Evolutionary conservation across 331 rosid genomes (phyloP), one percentile per base, ranked within the genome.

Genomic region (Dryas integrifolia): DNA sequence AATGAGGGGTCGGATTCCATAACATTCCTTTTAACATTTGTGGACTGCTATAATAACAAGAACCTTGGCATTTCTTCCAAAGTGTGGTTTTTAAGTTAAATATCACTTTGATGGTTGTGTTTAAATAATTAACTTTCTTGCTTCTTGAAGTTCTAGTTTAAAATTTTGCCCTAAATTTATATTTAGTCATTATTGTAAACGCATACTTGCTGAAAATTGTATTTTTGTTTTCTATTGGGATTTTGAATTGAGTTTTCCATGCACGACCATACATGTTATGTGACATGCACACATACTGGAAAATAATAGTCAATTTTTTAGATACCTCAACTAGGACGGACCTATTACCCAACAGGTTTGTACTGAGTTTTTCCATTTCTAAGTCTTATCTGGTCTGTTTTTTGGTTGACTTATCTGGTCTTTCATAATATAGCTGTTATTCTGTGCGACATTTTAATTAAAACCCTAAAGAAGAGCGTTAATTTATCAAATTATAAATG

Each of bases 401-500:
- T 30, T 30, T 30, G 35, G 35, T 30, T 1, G 35, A 30, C 7
- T 4, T 24, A 47, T 41, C 44, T 5, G 7, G 41, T 70, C 21
- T 24, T 57, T 57, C 65, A 43, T 41, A 62, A 16, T 30, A 58
- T 9, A 71, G 30, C 9, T 45, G 6, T 62, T 41, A 21, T 15
- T 56, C 15, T 46, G 55, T 35, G 3, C 67, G 47, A 35, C 5
- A 24, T 3, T 67, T 66, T 48, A 4, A 8, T 46, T n/a, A n/a
- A 35, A 58, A 46, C 24, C 5, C 30, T 43, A 57, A 71, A 6
- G 64, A 82, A 38, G 67, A 62, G 59, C 41, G 10, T 39, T 51
- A 74, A 53, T 30, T 59, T 55, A 76, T 43, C 24, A 44, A 71
- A 58, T 72, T 75, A 58, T 61, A 55, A 61, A 77, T 72, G 48